Evolutionary conservation across 257 asterid species (phyloP), one percentile per base, ranked within the genome.

Genomic region (Rehmannia glutinosa): DNA sequence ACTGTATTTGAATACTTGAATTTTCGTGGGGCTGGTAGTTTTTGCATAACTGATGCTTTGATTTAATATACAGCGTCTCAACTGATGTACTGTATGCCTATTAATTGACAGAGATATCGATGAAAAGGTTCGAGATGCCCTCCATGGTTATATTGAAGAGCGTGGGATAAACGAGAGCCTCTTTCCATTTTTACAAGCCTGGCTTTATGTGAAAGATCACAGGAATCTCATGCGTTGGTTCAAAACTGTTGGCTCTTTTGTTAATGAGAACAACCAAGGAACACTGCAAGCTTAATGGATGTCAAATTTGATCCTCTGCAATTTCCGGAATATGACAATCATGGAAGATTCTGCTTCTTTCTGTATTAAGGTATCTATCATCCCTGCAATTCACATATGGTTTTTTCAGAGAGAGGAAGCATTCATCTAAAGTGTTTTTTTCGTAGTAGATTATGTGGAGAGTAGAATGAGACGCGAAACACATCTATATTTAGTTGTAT

Each of bases 141-240:
- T 86, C 66, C 85, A 80, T 54, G 72, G 75, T 52, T 83, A 80
- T 73, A 83, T 93, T 43, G 94, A 84, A 69, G 96, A 83, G 76
- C 95, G 97, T 11, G 97, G 98, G 62, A 81, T 93, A 66, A 85
- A 83, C 8, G 94, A 86, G 78, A 71, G 77, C 70, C 87, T 93
- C 23, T 93, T 93, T 46, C 94, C 91, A 20, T 90, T 90, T 74
- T 75, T 90, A 67, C 99, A 90, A 83, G 99, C 99, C 68, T 93
- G 99, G 99, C 87, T 88, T 23, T 93, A 93, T 70, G 99, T 93
- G 87, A 93, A 93, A 78, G 96, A 93, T 72, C 96, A 90, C 75
- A 80, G 91, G 71, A 70, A 81, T 78, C 98, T 88, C 69, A 64
- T 78, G 70, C 85, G 84, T 3, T 86, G 84, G 83, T 80, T 80